These are phyloP conservation scores for Sugiyamaella qingdaonensis DNA, from an alignment of 805 yeast species.

Conservation along the genomic window DNA sequence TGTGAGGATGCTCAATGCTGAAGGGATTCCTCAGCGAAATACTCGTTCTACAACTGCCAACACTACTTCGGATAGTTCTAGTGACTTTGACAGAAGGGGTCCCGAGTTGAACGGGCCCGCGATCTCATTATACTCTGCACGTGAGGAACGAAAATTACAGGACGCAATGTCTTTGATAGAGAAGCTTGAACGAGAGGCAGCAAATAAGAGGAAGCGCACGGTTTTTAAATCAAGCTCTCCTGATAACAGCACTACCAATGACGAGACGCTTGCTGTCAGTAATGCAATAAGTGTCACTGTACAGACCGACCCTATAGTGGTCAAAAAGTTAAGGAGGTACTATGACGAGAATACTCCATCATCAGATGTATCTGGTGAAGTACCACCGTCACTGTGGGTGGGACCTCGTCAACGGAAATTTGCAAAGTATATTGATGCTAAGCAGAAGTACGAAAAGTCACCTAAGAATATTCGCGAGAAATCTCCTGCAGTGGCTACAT, in stretches of 20 bases:
- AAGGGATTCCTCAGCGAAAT: slow-evolving; percentile 5
- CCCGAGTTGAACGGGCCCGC: background rate
- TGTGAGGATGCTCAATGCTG: slow-evolving; percentile 23
- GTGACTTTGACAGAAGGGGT: background rate
- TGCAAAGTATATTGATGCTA: slow-evolving; percentile 3
- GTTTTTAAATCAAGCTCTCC: background rate
- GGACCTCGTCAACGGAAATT: slow-evolving; percentile 1
- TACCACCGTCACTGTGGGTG: too few relatives aligned
- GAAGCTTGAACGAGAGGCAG: slow-evolving; percentile 14
- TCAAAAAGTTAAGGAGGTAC: slow-evolving; percentile 13
- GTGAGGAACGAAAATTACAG: slow-evolving; percentile 28
- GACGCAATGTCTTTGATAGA: slow-evolving; percentile 25
- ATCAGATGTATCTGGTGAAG: too few relatives aligned
- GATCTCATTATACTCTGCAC: slow-evolving; percentile 21
- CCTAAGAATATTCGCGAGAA: background rate
- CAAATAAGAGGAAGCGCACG: slow-evolving; percentile 2
- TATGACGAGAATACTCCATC: background rate
- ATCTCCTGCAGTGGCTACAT: background rate
- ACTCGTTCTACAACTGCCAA: slow-evolving; percentile 9
- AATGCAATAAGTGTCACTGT: slow-evolving; percentile 3
- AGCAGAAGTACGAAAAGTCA: slow-evolving; percentile 4
- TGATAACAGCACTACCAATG: background rate
- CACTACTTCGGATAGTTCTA: background rate
- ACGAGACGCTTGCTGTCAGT: background rate
- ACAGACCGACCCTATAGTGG: slow-evolving; percentile 12